phyloP scores from a whole-genome alignment of 176 grass and related monocot genomes.

The Avena eriantha region DNA sequence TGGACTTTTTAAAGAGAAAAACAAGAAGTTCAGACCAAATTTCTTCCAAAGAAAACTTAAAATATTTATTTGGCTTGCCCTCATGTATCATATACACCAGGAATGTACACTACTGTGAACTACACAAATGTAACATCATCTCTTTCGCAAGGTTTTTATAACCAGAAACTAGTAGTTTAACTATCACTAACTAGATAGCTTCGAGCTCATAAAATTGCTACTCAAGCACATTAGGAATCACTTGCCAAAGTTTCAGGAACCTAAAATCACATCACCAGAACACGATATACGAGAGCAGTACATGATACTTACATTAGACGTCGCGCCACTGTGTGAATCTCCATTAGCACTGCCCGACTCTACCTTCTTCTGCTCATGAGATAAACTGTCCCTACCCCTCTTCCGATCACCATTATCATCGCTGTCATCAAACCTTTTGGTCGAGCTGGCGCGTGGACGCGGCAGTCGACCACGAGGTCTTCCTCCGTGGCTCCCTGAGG shows the following conservation, averaged over 20 bases:
- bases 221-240: not conserved
- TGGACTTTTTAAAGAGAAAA: constrained; percentile 5
- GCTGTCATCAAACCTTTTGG: constrained; percentile 55
- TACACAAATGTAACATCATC: not conserved
- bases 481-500: too few species aligned
- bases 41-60: not conserved
- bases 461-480: too few species aligned
- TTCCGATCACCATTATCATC: constrained; percentile 54
- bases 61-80: not conserved
- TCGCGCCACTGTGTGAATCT: constrained; percentile 39
- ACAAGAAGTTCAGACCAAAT: not conserved
- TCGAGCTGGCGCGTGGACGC: too few species aligned
- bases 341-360: constrained; percentile 42
- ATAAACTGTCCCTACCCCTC: constrained; percentile 37
- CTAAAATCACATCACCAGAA: not conserved
- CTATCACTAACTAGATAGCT: not conserved
- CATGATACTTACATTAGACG: constrained; percentile 59
- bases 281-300: not conserved
- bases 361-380: constrained; percentile 43
- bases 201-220: not conserved
- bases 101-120: not conserved
- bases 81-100: not conserved
- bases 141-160: not conserved
- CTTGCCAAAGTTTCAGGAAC: constrained; percentile 25
- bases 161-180: constrained; percentile 4